Evolutionary conservation across 306 rosid genomes (phyloP).

Genomic region (Luffa acutangula): DNA sequence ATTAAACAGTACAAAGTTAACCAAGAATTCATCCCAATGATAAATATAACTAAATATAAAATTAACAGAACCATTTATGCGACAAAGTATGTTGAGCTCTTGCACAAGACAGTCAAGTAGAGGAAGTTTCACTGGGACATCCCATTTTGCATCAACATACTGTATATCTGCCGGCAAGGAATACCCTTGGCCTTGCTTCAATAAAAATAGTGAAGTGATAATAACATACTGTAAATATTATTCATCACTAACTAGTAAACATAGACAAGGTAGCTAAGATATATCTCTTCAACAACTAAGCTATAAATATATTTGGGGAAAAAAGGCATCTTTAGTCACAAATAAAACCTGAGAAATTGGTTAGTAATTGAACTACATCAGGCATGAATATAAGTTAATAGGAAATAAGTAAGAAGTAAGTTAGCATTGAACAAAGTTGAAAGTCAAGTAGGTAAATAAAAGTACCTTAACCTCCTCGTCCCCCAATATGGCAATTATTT

Average conservation of each 20-base stretch:
- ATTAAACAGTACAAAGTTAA: constrained; percentile 1
- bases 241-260: neutral
- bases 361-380: neutral
- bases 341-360: neutral
- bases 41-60: neutral
- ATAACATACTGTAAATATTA: neutral
- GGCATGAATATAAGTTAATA: neutral
- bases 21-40: constrained; percentile 2
- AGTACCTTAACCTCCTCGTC: constrained; percentile 45
- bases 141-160: constrained; percentile 85
- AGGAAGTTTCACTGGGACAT: constrained; percentile 71
- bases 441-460: constrained; percentile 6
- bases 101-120: constrained; percentile 78
- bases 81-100: constrained; percentile 72
- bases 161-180: constrained; percentile 88
- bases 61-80: constrained; percentile 71
- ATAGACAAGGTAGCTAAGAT: neutral
- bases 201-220: constrained; percentile 1
- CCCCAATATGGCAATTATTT: constrained; percentile 32
- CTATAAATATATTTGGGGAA: neutral
- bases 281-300: neutral
- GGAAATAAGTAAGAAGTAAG: neutral
- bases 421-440: neutral
- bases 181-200: constrained; percentile 78
- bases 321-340: neutral